Evolutionary conservation across 2,329 filamentous ascomycete genomes (phyloP), one percentile per base, ranked within the genome.

Genomic region (Sporothrix protearum): DNA sequence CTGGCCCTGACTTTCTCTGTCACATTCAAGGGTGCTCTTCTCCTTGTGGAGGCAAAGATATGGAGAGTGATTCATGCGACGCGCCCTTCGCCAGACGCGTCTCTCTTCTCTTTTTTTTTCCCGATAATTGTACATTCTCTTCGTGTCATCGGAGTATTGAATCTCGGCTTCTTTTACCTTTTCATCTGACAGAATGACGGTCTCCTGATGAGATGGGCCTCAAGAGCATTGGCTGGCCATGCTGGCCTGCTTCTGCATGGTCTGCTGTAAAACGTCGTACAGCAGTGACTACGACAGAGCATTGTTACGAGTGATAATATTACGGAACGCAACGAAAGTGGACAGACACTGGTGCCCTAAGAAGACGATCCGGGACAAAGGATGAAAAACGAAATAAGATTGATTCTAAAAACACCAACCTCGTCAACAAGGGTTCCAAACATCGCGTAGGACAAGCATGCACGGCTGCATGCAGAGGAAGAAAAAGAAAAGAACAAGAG

Each of bases 51-150:
- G 49, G n/a, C n/a, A n/a, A n/a, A 47, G 42, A 14, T 53, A 25
- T 25, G n/a, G 22, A 22, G 49, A 28, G 22, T 53, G 49, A 53
- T 12, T 10, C 28, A 19, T 19, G 33, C 36, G 19, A 42, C 57
- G 33, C 57, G 36, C 57, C 57, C n/a, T n/a, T n/a, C 57, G 57
- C 57, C 57, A 25, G 25, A 63, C 57, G 33, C 57, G 57, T 63
- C 36, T 8, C 33, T 47, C 28, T 47, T 47, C 14, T 53, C 49
- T 25, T n/a, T 8, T n/a, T 25, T n/a, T 28, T 51, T n/a, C n/a
- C n/a, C n/a, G n/a, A n/a, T n/a, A n/a, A n/a, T n/a, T n/a, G n/a
- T n/a, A n/a, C n/a, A n/a, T n/a, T n/a, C n/a, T 51, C 22, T 14
- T 47, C 14, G 49, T 28, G 12, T 53, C 49, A 12, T 28, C 22